Evolutionary conservation across 805 yeast genomes (phyloP).

Genomic region (Metschnikowia chrysomelidarum): DNA sequence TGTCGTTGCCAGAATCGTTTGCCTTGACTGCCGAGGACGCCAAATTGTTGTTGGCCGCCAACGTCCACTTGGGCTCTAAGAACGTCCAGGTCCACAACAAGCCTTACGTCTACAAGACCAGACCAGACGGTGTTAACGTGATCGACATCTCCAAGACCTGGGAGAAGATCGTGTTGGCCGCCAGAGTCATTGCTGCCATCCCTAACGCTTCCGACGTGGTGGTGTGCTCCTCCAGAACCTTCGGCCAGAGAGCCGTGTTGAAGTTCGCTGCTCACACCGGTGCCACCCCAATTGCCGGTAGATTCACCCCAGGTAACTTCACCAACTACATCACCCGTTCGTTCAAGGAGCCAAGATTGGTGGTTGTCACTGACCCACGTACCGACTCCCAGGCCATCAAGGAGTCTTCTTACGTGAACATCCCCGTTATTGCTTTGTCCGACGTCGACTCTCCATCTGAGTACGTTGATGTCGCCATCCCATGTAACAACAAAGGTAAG

Average conservation of each 20-base stretch:
- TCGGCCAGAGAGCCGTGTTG: constrained; percentile 99
- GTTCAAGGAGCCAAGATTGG: constrained; percentile 99
- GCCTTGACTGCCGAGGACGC: constrained; percentile 97
- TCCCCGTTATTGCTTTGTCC: constrained; percentile 98
- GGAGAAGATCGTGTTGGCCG: constrained; percentile 99
- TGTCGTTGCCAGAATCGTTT: constrained; percentile 86
- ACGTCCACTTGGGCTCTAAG: constrained; percentile 99
- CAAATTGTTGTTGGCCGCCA: constrained; percentile 98
- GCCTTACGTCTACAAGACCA: constrained; percentile 95
- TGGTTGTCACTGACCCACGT: constrained; percentile 99
- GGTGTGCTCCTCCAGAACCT: constrained; percentile 98
- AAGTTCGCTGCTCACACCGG: constrained; percentile 99
- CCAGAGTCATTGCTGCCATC: constrained; percentile 98
- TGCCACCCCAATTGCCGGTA: constrained; percentile 99
- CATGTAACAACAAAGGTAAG: constrained; percentile 99
- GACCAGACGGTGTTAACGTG: constrained; percentile 99
- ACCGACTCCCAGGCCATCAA: constrained; percentile 99
- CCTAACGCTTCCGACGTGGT: constrained; percentile 99
- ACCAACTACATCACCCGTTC: constrained; percentile 99
- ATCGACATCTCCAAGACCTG: constrained; percentile 99
- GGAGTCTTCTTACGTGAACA: constrained; percentile 99
- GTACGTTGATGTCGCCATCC: constrained; percentile 99
- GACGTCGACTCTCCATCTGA: constrained; percentile 98
- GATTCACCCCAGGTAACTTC: constrained; percentile 99
- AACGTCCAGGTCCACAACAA: constrained; percentile 99